Base-by-base conservation (phyloP, 495 filamentous ascomycete genomes). In the Neurospora tetraspora region DNA sequence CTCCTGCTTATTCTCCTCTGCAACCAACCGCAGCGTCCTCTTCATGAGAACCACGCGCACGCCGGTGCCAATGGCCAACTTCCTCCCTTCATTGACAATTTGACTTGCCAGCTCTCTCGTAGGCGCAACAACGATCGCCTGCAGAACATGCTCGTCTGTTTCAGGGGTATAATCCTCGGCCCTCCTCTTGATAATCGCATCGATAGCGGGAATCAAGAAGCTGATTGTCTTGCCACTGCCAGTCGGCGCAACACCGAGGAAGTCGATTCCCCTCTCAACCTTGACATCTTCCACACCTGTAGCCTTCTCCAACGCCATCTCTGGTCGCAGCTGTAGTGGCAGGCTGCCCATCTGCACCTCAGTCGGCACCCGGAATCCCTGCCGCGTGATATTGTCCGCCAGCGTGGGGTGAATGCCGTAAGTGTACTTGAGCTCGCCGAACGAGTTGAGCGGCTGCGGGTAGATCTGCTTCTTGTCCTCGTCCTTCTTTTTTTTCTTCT, bases 191-290 rank as follows among this genome's bases (percentile, higher is more conserved):
- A 95, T 83, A 65, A 95, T 88, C 68, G 87, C 85, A 78, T 97
- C 91, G 69, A 98, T 86, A 20, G 93, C 85, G 0, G 94, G 93
- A 36, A 99, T 91, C 78, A 98, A 80, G 77, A 97, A 99, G 4
- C 93, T 92, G 71, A 98, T 80, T 0, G 96, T 98, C 83, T 99
- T 99, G n/a, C 96, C 96, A 78, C 94, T 97, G 23, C 96, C 96
- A 4, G 96, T 99, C 4, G 96, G 96, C 16, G 96, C 96, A 40
- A 98, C 90, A 4, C 91, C 90, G 40, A 99, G 77, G 39, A 99
- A 88, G 86, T 98, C 91, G 3, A 92, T 74, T 5, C 79, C 81
- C 39, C 74, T 71, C 27, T 72, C 72, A 5, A 72, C 73, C n/a
- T 76, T 73, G 6, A 83, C 69, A 5, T 83, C 78, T 11, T 76